Percentiles rank a stretch among this genome's conserved stretches.
Conservation (phyloP, 331 rosid genomes). For the Telfairia occidentalis region DNA sequence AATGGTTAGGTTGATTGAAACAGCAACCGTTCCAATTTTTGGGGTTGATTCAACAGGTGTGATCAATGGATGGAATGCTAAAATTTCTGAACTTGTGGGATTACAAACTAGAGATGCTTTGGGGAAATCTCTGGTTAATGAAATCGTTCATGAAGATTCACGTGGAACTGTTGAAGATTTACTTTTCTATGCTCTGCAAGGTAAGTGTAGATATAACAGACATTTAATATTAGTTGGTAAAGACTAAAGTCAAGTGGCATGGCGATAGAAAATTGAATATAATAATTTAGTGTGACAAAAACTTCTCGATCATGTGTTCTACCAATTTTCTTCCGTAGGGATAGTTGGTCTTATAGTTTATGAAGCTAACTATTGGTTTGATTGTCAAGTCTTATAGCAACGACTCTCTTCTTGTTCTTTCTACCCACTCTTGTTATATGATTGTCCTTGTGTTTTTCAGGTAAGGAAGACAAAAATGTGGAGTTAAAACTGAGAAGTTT, state of each 20-base stretch:
- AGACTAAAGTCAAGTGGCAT: not conserved
- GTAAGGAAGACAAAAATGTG: conserved; percentile 58
- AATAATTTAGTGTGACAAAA: not conserved
- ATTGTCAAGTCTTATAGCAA: not conserved
- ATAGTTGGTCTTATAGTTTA: not conserved
- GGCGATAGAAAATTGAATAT: not conserved
- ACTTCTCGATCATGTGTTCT: not conserved
- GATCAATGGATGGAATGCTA: conserved; percentile 77
- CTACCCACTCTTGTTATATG: not conserved
- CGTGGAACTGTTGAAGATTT: conserved; percentile 27
- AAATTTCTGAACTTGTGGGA: conserved; percentile 57
- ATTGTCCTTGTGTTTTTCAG: conserved; percentile 25
- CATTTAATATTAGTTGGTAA: not conserved
- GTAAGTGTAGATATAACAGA: conserved; percentile 18
- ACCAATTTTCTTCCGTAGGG: not conserved
- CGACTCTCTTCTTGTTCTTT: not conserved
- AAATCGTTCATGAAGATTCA: conserved; percentile 48
- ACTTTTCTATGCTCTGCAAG: conserved; percentile 48
- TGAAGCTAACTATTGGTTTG: not conserved
- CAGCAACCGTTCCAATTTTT: conserved; percentile 73
- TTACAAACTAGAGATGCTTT: conserved; percentile 37
- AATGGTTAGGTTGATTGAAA: conserved; percentile 79
- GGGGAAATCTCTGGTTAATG: conserved; percentile 61
- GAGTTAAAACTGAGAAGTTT: conserved; percentile 49
- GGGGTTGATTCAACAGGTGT: conserved; percentile 56